A percentile compares a stretch with the other conserved stretches of the same genome.
Conservation (phyloP, 345 rosid genomes). For the Corchorus olitorius region DNA sequence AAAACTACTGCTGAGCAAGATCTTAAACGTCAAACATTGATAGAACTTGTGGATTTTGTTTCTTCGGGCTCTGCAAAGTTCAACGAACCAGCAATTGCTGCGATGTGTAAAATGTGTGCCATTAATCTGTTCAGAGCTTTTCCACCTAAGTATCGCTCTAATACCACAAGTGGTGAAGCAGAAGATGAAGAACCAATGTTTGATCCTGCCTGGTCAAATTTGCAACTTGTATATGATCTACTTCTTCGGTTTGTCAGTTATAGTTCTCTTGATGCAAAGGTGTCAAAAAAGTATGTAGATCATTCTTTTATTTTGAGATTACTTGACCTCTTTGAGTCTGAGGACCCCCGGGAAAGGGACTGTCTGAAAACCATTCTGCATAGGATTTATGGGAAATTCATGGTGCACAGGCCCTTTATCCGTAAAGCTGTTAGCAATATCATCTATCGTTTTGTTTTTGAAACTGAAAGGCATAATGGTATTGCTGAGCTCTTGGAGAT, state of each 20-base stretch:
- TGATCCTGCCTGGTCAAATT: constrained; percentile 77
- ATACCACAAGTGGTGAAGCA: constrained; percentile 47
- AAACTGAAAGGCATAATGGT: constrained; percentile 72
- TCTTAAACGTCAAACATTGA: constrained; percentile 52
- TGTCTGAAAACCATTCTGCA: constrained; percentile 76
- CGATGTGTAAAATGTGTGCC: constrained; percentile 67
- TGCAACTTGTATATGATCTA: constrained; percentile 72
- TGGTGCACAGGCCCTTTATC: constrained; percentile 72
- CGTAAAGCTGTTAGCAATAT: constrained; percentile 73
- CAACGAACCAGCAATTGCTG: constrained; percentile 59
- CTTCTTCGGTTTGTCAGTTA: constrained; percentile 57
- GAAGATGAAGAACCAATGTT: constrained; percentile 81
- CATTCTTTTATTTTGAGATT: constrained; percentile 57
- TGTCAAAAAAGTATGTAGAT: constrained; percentile 68
- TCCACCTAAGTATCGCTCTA: constrained; percentile 64
- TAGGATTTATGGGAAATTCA: constrained; percentile 70
- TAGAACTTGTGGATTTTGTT: constrained; percentile 69
- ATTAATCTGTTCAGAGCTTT: constrained; percentile 63
- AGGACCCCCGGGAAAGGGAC: constrained; percentile 82
- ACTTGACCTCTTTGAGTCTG: constrained; percentile 81
- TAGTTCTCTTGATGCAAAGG: constrained; percentile 60
- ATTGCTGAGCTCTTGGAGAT: constrained; percentile 79
- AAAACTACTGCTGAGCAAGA: constrained; percentile 53
- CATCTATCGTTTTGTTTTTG: constrained; percentile 69
- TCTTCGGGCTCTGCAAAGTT: constrained; percentile 70